Conservation (phyloP, 2,329 filamentous ascomycete genomes). For the Monilinia polystroma region DNA sequence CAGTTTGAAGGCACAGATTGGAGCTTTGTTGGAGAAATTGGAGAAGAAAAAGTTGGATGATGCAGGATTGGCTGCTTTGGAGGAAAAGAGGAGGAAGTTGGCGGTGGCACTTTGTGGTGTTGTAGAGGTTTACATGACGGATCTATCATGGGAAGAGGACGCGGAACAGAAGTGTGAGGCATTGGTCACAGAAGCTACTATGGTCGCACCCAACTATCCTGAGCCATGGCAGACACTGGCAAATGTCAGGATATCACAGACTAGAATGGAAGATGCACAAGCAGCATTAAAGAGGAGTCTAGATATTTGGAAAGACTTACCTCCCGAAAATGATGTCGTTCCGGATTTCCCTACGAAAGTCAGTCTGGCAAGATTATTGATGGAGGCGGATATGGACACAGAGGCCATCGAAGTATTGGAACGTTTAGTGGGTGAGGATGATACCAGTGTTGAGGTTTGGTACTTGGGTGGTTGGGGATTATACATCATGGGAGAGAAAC, state of each 20-base stretch:
- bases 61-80: conserved; percentile 45
- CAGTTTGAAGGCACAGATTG: conserved; percentile 70
- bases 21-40: conserved; percentile 56
- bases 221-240: conserved; percentile 96
- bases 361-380: conserved; percentile 77
- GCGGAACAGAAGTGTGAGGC: conserved; percentile 86
- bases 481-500: conserved; percentile 73
- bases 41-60: conserved; percentile 47
- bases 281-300: conserved; percentile 77
- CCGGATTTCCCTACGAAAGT: conserved; percentile 87
- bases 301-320: conserved; percentile 77
- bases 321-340: conserved; percentile 67
- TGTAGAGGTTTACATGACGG: conserved; percentile 98
- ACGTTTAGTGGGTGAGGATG: conserved; percentile 81
- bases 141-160: conserved; percentile 88
- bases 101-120: conserved; percentile 92
- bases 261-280: conserved; percentile 73
- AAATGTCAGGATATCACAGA: conserved; percentile 88
- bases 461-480: conserved; percentile 95
- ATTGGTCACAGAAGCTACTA: conserved; percentile 84
- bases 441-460: conserved; percentile 93
- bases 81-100: conserved; percentile 77
- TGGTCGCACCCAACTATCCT: conserved; percentile 75
- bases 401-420: conserved; percentile 85
- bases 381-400: conserved; percentile 85